Evolutionary conservation across 768 basidiomycete species (phyloP), one percentile per base, ranked within the genome.

Genomic region (Phanerochaete carnosa): DNA sequence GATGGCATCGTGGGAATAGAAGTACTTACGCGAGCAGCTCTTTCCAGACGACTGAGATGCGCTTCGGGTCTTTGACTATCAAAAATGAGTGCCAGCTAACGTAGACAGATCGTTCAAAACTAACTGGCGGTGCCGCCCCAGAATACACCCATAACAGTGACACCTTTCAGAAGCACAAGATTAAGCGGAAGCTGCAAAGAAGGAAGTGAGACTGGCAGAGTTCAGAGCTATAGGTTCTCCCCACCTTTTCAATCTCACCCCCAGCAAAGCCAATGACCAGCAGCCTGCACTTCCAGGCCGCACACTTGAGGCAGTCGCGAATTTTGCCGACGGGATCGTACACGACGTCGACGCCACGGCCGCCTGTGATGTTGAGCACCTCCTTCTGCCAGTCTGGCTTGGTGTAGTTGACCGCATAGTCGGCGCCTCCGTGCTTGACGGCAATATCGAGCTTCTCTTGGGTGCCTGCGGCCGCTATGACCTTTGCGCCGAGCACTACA

Each of bases 241-340:
- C 11, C 52, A 90, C 89, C 79, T 93, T 92, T 73, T 95, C 93
- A 57, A 96, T 93, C 13, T 79, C 74, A 3, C 92, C 92, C 7
- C 82, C 90, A 3, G 90, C 93, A 72, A 95, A 98, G 6, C 96
- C 97, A 55, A 99, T 88, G n/a, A 98, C 90, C 12, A 99, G 68
- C 1, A 90, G 88, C 15, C 96, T 84, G 0, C 95, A 94, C 71
- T 95, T 95, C 88, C 95, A 98, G 0, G 90, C 91, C 59, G 95
- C 92, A 71, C 94, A 96, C 71, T 95, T 98, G 59, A 98, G 70
- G 50, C 83, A 89, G 71, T 93, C 94, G 92, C 80, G 80, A 60
- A 94, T 87, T 65, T 86, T 77, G 0, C 92, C 92, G 32, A 95
- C 91, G 6, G 94, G 93, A 66, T 96, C 94, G 65, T 87, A 95